These are phyloP conservation scores for Aurifilum marmelostoma DNA, from an alignment of 2,329 filamentous ascomycete species.

Conservation along the genomic window DNA sequence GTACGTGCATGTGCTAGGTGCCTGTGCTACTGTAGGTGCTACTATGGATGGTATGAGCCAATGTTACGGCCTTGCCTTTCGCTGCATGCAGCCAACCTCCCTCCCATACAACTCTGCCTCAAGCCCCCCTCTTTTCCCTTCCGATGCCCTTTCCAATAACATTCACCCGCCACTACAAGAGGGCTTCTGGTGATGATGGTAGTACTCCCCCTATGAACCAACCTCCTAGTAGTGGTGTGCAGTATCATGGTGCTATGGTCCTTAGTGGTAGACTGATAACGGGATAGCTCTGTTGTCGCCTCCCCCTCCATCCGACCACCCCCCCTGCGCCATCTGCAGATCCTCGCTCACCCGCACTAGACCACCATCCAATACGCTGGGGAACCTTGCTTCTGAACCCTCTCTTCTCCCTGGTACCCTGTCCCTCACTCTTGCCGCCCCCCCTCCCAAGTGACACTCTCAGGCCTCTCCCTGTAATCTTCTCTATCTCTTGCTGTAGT, in stretches of 20 bases:
- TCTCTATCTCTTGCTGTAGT: not conserved
- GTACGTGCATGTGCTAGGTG: not conserved
- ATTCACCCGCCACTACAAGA: not conserved
- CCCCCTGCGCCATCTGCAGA: not conserved
- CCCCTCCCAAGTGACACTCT: not conserved
- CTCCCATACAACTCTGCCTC: too few relatives aligned
- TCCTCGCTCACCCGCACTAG: not conserved
- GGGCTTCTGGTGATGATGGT: not conserved
- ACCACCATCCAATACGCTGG: not conserved
- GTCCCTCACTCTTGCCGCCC: not conserved
- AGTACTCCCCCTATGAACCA: not conserved
- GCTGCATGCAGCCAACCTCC: not conserved
- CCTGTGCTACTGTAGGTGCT: not conserved
- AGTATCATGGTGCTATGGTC: not conserved
- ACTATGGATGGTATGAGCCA: not conserved
- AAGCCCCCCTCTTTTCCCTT: not conserved
- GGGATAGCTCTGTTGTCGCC: constrained; percentile 10
- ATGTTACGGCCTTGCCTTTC: not conserved
- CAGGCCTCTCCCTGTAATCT: not conserved
- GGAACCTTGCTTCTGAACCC: constrained; percentile 1
- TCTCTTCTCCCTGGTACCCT: not conserved
- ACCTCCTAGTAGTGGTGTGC: not conserved
- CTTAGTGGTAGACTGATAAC: not conserved
- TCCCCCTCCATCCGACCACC: too few relatives aligned
- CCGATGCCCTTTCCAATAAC: not conserved